Conservation (phyloP, 257 asterid genomes). For the Mentha longifolia region DNA sequence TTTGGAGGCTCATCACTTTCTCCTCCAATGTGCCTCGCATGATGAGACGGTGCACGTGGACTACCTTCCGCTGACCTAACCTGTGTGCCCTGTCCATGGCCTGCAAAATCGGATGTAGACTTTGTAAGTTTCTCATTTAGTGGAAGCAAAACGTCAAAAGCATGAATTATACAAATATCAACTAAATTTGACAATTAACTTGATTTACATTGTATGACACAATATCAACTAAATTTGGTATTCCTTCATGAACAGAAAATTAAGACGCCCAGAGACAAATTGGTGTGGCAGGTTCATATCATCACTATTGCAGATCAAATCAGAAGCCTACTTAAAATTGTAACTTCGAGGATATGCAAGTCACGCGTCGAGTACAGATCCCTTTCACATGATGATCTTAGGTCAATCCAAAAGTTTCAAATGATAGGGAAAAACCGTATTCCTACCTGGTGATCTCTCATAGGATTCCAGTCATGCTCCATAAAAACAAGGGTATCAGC, state of each 20-base stretch:
- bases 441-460: slow-evolving; percentile 98
- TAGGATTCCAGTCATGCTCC: slow-evolving; percentile 99
- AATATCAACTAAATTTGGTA: not conserved
- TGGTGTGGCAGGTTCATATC: no score
- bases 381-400: no score
- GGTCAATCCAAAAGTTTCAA: no score
- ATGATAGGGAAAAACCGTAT: not conserved
- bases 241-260: no score
- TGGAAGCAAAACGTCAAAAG: not conserved
- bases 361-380: no score
- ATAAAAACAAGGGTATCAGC: slow-evolving; percentile 99
- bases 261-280: no score
- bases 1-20: slow-evolving; percentile 99
- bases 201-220: not conserved
- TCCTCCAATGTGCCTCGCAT: slow-evolving; percentile 99
- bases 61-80: slow-evolving; percentile 94
- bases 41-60: slow-evolving; percentile 93
- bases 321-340: no score
- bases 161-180: not conserved
- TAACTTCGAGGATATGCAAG: no score
- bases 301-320: no score
- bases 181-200: not conserved
- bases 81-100: slow-evolving; percentile 99
- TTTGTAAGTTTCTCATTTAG: not conserved
- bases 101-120: slow-evolving; percentile 45